Base-by-base conservation (phyloP, 1,284 basidiomycete species). In the Ganoderma meredithae region DNA sequence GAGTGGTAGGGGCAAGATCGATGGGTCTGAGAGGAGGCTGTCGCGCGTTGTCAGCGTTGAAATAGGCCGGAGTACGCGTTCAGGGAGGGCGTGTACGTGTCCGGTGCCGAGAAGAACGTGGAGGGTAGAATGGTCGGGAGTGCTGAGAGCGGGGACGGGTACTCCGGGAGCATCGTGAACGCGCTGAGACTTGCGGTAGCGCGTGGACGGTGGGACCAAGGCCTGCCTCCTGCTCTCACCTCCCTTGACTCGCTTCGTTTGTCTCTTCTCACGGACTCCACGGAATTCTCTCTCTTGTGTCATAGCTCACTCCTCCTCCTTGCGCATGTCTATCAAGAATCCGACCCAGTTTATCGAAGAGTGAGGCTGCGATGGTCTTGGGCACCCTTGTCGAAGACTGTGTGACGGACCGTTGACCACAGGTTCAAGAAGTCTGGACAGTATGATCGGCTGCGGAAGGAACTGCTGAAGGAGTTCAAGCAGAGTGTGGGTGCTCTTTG, bases 381-480 rank as follows among this genome's bases (percentile, higher is more conserved):
- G 44, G 3, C 39, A 53, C 25, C 25, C 33, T 17, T 33, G 60
- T 49, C 3, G 19, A 40, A 15, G 40, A n/a, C 17, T 12, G 22
- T 12, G 60, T 62, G 13, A 40, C 49, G 27, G 27, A 53, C 10
- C 22, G 22, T 41, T 22, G n/a, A 49, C 27, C 43, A 7, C 75
- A 93, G 91, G 73, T 93, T 92, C 83, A 93, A 93, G 78, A 90
- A 90, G 74, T 91, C 90, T 8, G 92, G 92, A 36, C 90, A 93
- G 80, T 93, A 92, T 73, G 91, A 93, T 73, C 86, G 89, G 47
- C 78, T 93, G 68, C 84, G 92, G 61, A 85, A 86, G 58, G 88
- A 93, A 75, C 80, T 94, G 25, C 78, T 93, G 64, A 74, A 83
- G 10, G 83, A 90, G 74, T 92, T 92, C 77, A 87, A 88, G 73